Evolutionary conservation across 306 rosid species (phyloP).

Genomic region (Crotalaria pallida): DNA sequence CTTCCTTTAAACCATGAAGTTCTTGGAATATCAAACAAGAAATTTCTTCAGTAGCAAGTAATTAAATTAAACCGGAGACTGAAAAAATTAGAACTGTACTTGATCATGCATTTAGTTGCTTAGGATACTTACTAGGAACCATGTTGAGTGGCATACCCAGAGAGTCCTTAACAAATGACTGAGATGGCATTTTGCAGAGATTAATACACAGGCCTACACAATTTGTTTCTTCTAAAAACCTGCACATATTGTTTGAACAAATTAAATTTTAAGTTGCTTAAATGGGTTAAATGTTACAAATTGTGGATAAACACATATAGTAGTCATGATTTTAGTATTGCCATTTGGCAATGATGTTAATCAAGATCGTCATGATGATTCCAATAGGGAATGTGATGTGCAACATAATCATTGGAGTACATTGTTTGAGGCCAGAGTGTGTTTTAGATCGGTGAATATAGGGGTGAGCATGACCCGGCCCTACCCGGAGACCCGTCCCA

Average conservation of each 20-base stretch:
- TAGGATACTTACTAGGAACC: constrained; percentile 72
- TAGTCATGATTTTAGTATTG: constrained; percentile 22
- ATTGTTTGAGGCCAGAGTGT: constrained; percentile 25
- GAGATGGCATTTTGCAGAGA: constrained; percentile 84
- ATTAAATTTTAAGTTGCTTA: neutral
- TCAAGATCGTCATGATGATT: constrained; percentile 25
- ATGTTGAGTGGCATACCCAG: constrained; percentile 72
- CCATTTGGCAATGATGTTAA: constrained; percentile 18
- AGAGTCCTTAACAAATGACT: constrained; percentile 65
- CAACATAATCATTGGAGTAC: constrained; percentile 37
- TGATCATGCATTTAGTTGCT: neutral
- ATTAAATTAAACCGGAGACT: neutral
- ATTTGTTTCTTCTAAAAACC: constrained; percentile 74
- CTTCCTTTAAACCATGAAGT: neutral
- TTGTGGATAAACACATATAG: neutral
- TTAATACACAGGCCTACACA: constrained; percentile 82
- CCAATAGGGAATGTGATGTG: constrained; percentile 25
- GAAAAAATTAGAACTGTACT: neutral
- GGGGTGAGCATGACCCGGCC: too few relatives aligned
- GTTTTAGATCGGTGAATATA: constrained; percentile 42
- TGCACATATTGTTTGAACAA: constrained; percentile 23
- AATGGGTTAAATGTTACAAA: neutral
- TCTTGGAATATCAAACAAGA: neutral
- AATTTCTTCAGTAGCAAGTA: neutral
- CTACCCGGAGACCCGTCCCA: too few relatives aligned